Conservation (phyloP, 202 grass and related monocot species). For the Brachypodium distachyon region DNA sequence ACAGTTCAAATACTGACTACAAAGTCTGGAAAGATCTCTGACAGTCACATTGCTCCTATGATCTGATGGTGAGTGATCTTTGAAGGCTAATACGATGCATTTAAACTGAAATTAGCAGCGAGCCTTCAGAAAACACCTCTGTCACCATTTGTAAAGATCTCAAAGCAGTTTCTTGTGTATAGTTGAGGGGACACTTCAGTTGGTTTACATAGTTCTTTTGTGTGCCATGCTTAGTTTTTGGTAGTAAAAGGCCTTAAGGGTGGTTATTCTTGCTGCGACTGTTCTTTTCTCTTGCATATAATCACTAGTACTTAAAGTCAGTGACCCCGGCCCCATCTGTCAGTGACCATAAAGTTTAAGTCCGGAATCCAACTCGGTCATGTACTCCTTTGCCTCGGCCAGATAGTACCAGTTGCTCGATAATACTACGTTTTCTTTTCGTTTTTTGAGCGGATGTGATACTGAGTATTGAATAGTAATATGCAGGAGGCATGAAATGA, state of each 20-base stretch:
- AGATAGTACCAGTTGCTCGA: neutral
- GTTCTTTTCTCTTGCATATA: neutral
- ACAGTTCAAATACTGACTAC: conserved; percentile 85
- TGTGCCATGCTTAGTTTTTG: neutral
- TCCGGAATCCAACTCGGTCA: too few species aligned
- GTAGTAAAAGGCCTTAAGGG: too few species aligned
- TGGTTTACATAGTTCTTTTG: neutral
- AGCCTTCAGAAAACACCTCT: neutral
- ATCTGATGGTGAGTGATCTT: neutral
- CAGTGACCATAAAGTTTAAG: too few species aligned
- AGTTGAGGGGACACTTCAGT: neutral
- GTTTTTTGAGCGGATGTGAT: too few species aligned
- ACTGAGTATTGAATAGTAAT: neutral
- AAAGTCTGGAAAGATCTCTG: conserved; percentile 95
- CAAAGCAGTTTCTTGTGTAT: neutral
- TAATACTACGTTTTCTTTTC: too few species aligned
- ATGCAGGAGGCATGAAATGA: neutral
- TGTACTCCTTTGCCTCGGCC: neutral
- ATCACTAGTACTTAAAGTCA: too few species aligned
- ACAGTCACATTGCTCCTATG: neutral
- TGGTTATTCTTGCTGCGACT: neutral
- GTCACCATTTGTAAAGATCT: neutral
- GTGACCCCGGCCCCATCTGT: too few species aligned
- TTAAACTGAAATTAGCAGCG: neutral
- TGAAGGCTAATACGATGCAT: neutral